phyloP scores from a whole-genome alignment of 2,329 filamentous ascomycete species.

The Cladosporium halotolerans region DNA sequence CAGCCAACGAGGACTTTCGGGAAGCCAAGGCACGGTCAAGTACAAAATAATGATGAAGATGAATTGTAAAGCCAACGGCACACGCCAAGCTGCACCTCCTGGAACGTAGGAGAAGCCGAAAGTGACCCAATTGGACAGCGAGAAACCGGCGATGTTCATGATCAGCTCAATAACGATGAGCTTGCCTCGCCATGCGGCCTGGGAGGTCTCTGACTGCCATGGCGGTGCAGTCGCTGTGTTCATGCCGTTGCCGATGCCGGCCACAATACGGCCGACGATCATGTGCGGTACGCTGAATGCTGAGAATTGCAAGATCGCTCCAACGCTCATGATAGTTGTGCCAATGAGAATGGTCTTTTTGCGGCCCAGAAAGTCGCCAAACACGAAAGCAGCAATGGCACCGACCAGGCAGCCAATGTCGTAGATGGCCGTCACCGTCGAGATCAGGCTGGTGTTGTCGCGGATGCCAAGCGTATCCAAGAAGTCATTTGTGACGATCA shows the following conservation, averaged over 20 bases:
- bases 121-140: slow-evolving; percentile 47
- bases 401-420: slow-evolving; percentile 57
- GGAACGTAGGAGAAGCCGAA: slow-evolving; percentile 44
- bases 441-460: slow-evolving; percentile 28
- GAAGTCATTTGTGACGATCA: slow-evolving; percentile 50
- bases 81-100: slow-evolving; percentile 39
- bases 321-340: slow-evolving; percentile 44
- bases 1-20: slow-evolving; percentile 44
- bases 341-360: slow-evolving; percentile 44
- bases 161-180: slow-evolving; percentile 50
- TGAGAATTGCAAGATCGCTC: slow-evolving; percentile 43
- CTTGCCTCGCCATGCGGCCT: slow-evolving; percentile 53
- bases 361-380: slow-evolving; percentile 45
- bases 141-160: slow-evolving; percentile 42
- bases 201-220: slow-evolving; percentile 45
- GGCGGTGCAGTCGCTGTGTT: slow-evolving; percentile 51
- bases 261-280: slow-evolving; percentile 44
- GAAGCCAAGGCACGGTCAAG: slow-evolving; percentile 42
- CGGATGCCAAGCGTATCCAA: slow-evolving; percentile 42
- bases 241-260: slow-evolving; percentile 50
- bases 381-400: slow-evolving; percentile 43
- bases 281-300: slow-evolving; percentile 41
- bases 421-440: slow-evolving; percentile 49
- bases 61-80: slow-evolving; percentile 45
- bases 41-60: slow-evolving; percentile 44